Conservation (phyloP, 2,329 filamentous ascomycete genomes). For the Diaporthe velutina region DNA sequence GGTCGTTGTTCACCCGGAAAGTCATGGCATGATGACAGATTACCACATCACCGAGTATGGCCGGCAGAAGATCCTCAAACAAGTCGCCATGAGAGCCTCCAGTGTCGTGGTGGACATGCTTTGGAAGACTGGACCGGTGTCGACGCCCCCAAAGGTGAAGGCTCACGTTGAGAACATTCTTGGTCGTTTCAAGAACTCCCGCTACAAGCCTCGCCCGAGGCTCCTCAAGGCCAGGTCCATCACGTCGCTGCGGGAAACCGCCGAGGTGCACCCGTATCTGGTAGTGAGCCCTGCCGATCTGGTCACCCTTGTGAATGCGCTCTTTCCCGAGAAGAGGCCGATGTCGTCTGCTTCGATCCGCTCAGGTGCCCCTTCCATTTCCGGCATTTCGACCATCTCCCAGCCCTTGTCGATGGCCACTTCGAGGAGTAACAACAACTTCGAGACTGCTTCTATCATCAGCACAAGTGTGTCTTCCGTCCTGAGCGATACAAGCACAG, state of each 20-base stretch:
- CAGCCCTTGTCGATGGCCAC: conserved; percentile 75
- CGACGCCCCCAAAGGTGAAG: conserved; percentile 73
- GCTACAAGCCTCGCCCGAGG: conserved; percentile 64
- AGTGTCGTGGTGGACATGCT: conserved; percentile 83
- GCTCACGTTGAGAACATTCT: conserved; percentile 80
- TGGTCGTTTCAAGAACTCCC: conserved; percentile 70
- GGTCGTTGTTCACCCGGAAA: conserved; percentile 91
- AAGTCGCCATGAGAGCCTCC: conserved; percentile 84
- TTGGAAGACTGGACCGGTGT: conserved; percentile 75
- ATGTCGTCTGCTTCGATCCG: conserved; percentile 73
- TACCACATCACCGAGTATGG: conserved; percentile 94
- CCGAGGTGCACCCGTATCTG: conserved; percentile 83
- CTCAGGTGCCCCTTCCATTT: conserved; percentile 77
- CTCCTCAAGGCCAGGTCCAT: conserved; percentile 79
- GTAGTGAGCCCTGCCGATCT: conserved; percentile 85
- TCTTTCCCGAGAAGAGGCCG: conserved; percentile 82
- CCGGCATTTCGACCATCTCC: conserved; percentile 76
- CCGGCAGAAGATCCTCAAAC: conserved; percentile 82
- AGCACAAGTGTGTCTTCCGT: conserved; percentile 81
- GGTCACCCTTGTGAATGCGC: conserved; percentile 82
- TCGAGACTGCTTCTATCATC: conserved; percentile 77
- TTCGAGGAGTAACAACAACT: conserved; percentile 60
- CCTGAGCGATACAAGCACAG: conserved; percentile 77
- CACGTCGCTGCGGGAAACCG: conserved; percentile 80
- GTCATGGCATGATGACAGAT: conserved; percentile 81